phyloP scores from a whole-genome alignment of 768 basidiomycete genomes.

The Termitomyces titanicus region DNA sequence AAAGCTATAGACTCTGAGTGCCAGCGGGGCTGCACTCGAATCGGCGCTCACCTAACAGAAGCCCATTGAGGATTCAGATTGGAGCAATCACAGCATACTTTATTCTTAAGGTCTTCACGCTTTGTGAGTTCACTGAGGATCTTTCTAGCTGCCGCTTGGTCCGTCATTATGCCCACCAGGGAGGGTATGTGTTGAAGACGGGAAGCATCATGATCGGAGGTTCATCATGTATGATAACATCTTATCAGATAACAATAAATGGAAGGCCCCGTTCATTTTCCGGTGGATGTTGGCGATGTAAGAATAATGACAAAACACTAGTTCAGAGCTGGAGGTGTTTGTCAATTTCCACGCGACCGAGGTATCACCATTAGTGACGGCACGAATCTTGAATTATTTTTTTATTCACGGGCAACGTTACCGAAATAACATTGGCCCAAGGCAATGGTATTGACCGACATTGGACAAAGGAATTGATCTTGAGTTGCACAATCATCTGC shows the following conservation, averaged over 20 bases:
- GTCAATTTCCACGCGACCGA: too few relatives aligned
- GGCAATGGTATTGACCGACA: constrained; percentile 17
- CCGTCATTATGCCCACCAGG: constrained; percentile 34
- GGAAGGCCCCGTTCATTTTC: too few relatives aligned
- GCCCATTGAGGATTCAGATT: constrained; percentile 98
- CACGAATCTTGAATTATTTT: too few relatives aligned
- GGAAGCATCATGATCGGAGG: neutral
- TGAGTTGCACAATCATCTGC: neutral
- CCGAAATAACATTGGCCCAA: constrained; percentile 21
- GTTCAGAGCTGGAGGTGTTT: too few relatives aligned
- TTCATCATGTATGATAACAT: neutral
- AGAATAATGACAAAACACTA: too few relatives aligned
- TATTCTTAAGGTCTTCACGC: constrained; percentile 71
- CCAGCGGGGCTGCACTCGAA: constrained; percentile 4
- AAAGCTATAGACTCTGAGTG: constrained; percentile 43
- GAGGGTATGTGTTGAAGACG: constrained; percentile 2
- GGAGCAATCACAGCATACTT: constrained; percentile 74
- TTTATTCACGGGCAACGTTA: too few relatives aligned
- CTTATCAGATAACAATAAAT: neutral
- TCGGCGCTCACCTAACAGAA: constrained; percentile 56
- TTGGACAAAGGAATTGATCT: neutral
- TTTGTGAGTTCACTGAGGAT: constrained; percentile 73
- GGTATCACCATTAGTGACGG: too few relatives aligned
- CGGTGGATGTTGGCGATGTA: too few relatives aligned
- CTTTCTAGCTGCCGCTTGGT: constrained; percentile 67